phyloP scores from a whole-genome alignment of 106 monocot genomes.

The Amphibolis antarctica region DNA sequence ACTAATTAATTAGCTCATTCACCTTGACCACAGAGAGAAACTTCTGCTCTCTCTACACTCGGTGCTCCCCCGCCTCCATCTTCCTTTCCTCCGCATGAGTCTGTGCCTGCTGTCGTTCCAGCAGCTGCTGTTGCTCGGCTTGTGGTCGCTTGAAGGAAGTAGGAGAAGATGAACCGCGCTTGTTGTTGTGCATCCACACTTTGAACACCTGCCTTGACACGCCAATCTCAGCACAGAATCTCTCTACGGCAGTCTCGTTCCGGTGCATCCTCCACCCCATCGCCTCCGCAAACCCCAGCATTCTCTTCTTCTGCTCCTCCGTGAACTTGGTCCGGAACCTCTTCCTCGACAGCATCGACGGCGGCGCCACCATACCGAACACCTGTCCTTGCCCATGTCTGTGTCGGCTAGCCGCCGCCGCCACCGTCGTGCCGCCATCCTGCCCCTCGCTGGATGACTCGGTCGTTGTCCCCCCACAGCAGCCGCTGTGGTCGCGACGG shows the following conservation, averaged over 20 bases:
- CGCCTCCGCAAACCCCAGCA: conserved; percentile 38
- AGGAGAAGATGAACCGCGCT: conserved; percentile 13
- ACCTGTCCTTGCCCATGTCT: neutral
- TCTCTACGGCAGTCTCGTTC: conserved; percentile 30
- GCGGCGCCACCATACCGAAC: neutral
- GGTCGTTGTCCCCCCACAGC: conserved; percentile 13
- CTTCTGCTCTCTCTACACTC: no score
- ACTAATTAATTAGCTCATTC: no score
- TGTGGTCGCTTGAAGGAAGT: neutral
- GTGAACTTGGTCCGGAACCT: conserved; percentile 48
- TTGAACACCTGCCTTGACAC: conserved; percentile 40
- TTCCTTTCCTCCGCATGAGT: no score
- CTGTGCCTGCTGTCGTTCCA: no score
- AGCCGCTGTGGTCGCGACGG: neutral
- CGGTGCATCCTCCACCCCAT: conserved; percentile 55
- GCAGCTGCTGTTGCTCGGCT: no score
- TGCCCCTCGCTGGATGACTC: conserved; percentile 42
- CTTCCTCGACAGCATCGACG: conserved; percentile 25
- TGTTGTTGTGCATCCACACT: conserved; percentile 52
- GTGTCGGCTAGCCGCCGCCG: neutral
- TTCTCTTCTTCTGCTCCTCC: conserved; percentile 45
- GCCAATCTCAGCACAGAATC: conserved; percentile 39
- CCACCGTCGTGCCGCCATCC: neutral
- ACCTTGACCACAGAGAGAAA: no score
- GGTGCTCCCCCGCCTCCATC: no score